phyloP scores from a whole-genome alignment of 352 stramenopile species.

The Phytophthora rubi region DNA sequence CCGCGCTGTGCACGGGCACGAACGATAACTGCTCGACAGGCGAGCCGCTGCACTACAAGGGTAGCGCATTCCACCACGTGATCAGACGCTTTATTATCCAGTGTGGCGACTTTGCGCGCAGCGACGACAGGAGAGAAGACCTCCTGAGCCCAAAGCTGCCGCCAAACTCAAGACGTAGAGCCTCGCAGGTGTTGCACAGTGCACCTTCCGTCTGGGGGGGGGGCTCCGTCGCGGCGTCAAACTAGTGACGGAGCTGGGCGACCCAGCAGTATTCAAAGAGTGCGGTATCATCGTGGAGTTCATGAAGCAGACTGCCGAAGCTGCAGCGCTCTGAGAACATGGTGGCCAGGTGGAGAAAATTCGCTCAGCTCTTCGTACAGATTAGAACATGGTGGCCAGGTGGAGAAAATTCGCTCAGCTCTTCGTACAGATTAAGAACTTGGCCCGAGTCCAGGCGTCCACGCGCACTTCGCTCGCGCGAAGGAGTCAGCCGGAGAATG shows the following conservation, averaged over 20 bases:
- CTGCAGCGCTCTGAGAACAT: constrained; percentile 89
- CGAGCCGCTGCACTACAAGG: constrained; percentile 97
- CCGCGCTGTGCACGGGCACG: constrained; percentile 97
- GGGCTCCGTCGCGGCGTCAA: constrained; percentile 89
- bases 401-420: constrained; percentile 86
- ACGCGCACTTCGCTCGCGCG: constrained; percentile 89
- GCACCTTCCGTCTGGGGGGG: constrained; percentile 86
- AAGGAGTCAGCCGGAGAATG: constrained; percentile 89
- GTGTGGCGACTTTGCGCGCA: constrained; percentile 96
- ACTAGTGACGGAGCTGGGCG: constrained; percentile 77
- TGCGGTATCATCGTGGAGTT: constrained; percentile 90
- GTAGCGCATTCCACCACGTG: constrained; percentile 96
- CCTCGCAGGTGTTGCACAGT: constrained; percentile 85
- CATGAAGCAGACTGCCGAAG: constrained; percentile 90
- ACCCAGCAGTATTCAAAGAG: constrained; percentile 79
- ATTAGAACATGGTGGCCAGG: constrained; percentile 51
- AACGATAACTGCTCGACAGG: constrained; percentile 88
- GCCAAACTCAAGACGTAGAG: constrained; percentile 68
- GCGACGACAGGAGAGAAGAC: constrained; percentile 93
- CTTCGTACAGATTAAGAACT: too few species aligned
- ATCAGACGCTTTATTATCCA: constrained; percentile 97
- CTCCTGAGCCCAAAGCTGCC: constrained; percentile 22
- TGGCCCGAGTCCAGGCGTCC: constrained; percentile 89
- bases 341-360: constrained; percentile 63
- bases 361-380: constrained; percentile 58